Base-by-base conservation (phyloP, 176 grass and related monocot genomes). In the Carex littledalei region DNA sequence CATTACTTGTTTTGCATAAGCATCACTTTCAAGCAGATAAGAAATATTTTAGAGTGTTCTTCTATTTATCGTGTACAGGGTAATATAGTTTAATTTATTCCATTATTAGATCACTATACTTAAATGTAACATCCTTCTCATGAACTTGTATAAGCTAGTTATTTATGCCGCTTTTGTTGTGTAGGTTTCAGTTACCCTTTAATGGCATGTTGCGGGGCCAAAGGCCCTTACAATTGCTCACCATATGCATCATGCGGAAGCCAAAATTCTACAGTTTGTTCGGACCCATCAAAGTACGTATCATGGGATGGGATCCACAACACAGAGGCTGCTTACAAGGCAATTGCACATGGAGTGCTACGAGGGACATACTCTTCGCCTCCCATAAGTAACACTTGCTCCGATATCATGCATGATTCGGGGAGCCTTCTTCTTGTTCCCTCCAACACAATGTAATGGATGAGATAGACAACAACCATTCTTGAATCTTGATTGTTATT, bases 231-330 rank as follows among this genome's bases (percentile, higher is more conserved):
- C 60, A 88, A 90, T 58, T 88, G 82, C 47, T 88, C 89, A 10
- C 14, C 57, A 8, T 31, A 41, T 70, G 16, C 66, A 88, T 52
- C 76, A 0, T 94, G 92, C 59, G 92, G 92, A 63, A 77, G 63
- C 16, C 84, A 87, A 41, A 86, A 84, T 4, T 89, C 86, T 61
- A 88, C 86, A 67, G 81, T 94, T 43, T 97, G 91, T 69, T 82
- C 78, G 47, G 85, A 94, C 18, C 94, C 94, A 63, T 83, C 86
- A 24, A 94, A 84, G 60, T 91, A 94, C 70, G 88, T 75, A 8
- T 94, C 94, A 49, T 93, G 94, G 94, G 94, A 97, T 60, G 94
- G 94, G 22, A 83, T 94, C 63, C 94, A 94, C 81, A 83, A 88
- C 1, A 93, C 94, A 10, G 94, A 97, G 89, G 94, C 94, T 54